phyloP scores from a whole-genome alignment of 2,329 filamentous ascomycete genomes.

The Pseudocercospora macadamiae region DNA sequence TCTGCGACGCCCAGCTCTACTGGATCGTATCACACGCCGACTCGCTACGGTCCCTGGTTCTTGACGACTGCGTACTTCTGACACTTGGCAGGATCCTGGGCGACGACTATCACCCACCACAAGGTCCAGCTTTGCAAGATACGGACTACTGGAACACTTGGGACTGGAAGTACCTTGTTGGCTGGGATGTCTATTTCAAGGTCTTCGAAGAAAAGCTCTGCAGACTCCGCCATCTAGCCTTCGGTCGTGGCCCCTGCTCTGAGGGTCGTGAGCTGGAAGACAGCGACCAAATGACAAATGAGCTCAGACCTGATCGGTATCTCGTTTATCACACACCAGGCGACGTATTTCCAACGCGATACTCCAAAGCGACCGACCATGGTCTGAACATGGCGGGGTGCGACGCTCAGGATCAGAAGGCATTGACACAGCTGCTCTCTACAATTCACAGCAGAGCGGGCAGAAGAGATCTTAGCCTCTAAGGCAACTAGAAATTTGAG shows the following conservation, averaged over 20 bases:
- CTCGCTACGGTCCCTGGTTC: constrained; percentile 46
- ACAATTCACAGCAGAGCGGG: too few species aligned
- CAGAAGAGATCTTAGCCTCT: too few species aligned
- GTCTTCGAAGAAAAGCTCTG: background rate
- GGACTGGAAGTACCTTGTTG: background rate
- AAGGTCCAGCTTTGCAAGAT: background rate
- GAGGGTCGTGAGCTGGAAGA: background rate
- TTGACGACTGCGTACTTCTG: constrained; percentile 44
- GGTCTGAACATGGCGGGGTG: background rate
- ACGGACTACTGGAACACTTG: background rate
- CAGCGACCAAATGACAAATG: background rate
- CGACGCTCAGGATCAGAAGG: too few species aligned
- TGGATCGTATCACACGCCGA: constrained; percentile 48
- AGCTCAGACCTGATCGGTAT: background rate
- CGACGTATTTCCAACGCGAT: background rate
- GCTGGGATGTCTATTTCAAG: background rate
- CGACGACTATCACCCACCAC: background rate
- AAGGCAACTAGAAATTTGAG: too few species aligned
- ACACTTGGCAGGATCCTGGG: background rate
- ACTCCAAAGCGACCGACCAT: too few species aligned
- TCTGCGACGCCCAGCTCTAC: constrained; percentile 50
- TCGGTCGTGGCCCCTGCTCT: background rate
- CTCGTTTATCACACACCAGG: background rate
- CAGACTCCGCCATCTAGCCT: background rate
- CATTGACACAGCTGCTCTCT: too few species aligned